Percentiles rank a stretch among this genome's conserved stretches.
phyloP scores from a whole-genome alignment of 2,329 filamentous ascomycete species.

The Aspergillus intermedius region DNA sequence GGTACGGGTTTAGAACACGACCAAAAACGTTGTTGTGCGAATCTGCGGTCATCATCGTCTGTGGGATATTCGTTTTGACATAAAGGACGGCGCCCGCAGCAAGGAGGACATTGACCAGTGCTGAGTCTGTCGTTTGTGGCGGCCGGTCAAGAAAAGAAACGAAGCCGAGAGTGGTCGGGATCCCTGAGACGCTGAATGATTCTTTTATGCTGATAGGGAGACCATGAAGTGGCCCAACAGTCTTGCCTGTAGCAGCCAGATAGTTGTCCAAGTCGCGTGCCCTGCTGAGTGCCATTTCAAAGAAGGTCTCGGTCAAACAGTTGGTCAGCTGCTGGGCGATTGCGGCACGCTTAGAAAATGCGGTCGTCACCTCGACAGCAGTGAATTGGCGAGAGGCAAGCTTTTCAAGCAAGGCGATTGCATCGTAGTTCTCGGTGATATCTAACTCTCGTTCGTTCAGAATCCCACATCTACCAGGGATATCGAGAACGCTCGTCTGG shows the following conservation, averaged over 20 bases:
- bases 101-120: slow-evolving; percentile 13
- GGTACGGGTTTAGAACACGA: slow-evolving; percentile 16
- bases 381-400: background rate
- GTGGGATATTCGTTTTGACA: slow-evolving; percentile 24
- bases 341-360: slow-evolving; percentile 34
- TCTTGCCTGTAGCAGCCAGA: slow-evolving; percentile 11
- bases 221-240: slow-evolving; percentile 27
- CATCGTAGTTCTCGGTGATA: slow-evolving; percentile 10
- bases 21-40: slow-evolving; percentile 19
- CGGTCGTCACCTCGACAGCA: slow-evolving; percentile 8
- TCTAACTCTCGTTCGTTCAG: slow-evolving; percentile 11
- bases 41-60: slow-evolving; percentile 20
- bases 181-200: slow-evolving; percentile 1
- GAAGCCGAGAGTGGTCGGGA: slow-evolving; percentile 14
- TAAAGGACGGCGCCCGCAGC: slow-evolving; percentile 18
- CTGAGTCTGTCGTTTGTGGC: slow-evolving; percentile 3
- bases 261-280: slow-evolving; percentile 27
- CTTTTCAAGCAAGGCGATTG: slow-evolving; percentile 10
- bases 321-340: slow-evolving; percentile 25
- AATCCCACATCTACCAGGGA: slow-evolving; percentile 9
- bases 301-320: slow-evolving; percentile 30
- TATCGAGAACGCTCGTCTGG: background rate
- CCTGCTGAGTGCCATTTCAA: slow-evolving; percentile 22
- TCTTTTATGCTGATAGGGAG: slow-evolving; percentile 30
- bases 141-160: slow-evolving; percentile 2